These are phyloP conservation scores for Clavaria fumosa DNA, from an alignment of 768 basidiomycete genomes.

Conservation along the genomic window DNA sequence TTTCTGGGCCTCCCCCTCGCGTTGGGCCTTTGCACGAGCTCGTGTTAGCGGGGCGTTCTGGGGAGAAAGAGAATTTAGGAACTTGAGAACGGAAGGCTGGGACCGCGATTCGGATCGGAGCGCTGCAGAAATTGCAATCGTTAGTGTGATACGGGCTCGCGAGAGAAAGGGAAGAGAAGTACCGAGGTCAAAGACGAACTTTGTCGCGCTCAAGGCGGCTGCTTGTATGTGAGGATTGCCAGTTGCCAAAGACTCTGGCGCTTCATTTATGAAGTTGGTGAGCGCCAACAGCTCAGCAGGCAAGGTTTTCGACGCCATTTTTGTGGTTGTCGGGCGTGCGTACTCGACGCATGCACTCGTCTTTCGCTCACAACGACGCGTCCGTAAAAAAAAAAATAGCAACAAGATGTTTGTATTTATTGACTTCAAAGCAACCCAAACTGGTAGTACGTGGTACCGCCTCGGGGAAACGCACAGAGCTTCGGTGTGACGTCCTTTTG, in stretches of 20 bases:
- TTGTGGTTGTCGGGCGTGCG: too few species aligned
- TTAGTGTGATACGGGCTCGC: not conserved
- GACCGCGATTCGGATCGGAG: slow-evolving; percentile 54
- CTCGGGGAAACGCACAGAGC: too few species aligned
- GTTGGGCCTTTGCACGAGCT: slow-evolving; percentile 39
- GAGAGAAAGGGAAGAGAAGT: slow-evolving; percentile 14
- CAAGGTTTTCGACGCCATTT: not conserved
- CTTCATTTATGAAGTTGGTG: slow-evolving; percentile 37
- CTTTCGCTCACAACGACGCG: too few species aligned
- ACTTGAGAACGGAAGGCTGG: slow-evolving; percentile 41
- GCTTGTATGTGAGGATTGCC: slow-evolving; percentile 37
- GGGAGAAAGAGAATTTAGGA: slow-evolving; percentile 57
- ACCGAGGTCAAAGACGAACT: slow-evolving; percentile 69
- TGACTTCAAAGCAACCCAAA: too few species aligned
- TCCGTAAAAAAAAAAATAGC: too few species aligned
- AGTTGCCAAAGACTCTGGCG: slow-evolving; percentile 37
- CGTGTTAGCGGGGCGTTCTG: slow-evolving; percentile 59
- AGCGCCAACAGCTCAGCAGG: slow-evolving; percentile 30
- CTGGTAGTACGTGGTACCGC: too few species aligned
- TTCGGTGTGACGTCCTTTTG: too few species aligned
- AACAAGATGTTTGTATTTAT: too few species aligned
- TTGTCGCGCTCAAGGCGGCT: slow-evolving; percentile 51
- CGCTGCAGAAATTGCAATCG: slow-evolving; percentile 26
- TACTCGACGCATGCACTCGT: too few species aligned
- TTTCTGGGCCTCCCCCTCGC: slow-evolving; percentile 28